Base-by-base conservation (phyloP, 192 early-diverging fungal genomes). In the Mortierella antarctica region DNA sequence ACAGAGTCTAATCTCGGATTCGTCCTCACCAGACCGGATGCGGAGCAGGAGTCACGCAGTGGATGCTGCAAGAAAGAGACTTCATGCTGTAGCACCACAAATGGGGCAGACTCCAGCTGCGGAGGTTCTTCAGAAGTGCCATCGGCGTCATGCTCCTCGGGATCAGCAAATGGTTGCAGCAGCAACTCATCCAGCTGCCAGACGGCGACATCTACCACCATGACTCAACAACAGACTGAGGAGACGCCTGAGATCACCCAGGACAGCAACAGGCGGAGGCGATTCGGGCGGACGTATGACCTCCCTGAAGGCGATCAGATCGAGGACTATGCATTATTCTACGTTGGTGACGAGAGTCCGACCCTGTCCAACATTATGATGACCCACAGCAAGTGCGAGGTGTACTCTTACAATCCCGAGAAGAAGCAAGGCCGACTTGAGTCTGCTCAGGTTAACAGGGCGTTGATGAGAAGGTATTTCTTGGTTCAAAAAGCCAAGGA, bases 401-500 rank as follows among this genome's bases (percentile, higher is more conserved):
- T 92, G 0, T 89, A 85, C 53, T 90, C 91, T 20, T 97, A 94
- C 80, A 85, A 90, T 53, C 95, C 97, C 0, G 70, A 74, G 39
- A 81, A 84, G 14, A 83, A 78, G 10, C n/a, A 62, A 15, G 73
- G 88, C 41, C 84, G 91, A 48, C 81, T 89, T 18, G 91, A 95
- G 60, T 83, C 87, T 1, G 55, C 82, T 44, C 79, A 84, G 51
- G 88, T 86, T 2, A 94, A 91, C 70, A 79, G 73, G 57, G 82
- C 88, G 42, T 58, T 94, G 50, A 90, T 86, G 77, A 85, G 87
- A 44, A 84, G 92, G 56, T 87, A 87, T 41, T 90, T 91, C 56
- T 89, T 94, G 86, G 90, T 99, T 39, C 96, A 98, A 83, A 93
- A 93, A 62, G 97, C 96, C 15, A 92, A 91, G 68, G 96, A 99